Evolutionary conservation across 176 grass and related monocot genomes (phyloP).

Genomic region (Eragrostis curvula): DNA sequence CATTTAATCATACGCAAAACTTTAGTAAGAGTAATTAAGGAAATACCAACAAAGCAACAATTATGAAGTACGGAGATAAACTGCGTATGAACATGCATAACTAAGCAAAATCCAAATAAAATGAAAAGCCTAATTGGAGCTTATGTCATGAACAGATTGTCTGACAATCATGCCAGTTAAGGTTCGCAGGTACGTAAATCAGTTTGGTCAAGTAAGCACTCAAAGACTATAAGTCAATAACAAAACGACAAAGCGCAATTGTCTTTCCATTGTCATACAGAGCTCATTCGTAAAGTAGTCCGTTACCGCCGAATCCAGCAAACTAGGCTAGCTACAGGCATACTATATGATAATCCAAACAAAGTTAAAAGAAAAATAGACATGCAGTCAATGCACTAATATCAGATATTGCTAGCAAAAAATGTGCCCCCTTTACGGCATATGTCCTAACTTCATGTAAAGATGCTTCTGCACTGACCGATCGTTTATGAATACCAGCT

Average conservation of each 20-base stretch:
- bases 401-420: neutral
- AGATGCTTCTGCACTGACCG: neutral
- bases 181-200: neutral
- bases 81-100: neutral
- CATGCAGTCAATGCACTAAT: neutral
- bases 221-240: neutral
- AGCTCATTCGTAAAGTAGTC: neutral
- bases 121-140: neutral
- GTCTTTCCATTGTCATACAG: neutral
- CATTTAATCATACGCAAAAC: neutral
- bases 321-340: neutral
- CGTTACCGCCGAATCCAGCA: neutral
- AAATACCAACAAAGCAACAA: slow-evolving; percentile 13
- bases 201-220: neutral
- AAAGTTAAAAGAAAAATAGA: neutral
- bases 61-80: neutral
- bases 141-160: neutral
- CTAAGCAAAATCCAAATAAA: neutral
- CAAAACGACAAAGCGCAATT: neutral
- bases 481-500: neutral
- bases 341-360: neutral
- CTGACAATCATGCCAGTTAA: slow-evolving; percentile 12
- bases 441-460: neutral
- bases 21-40: neutral
- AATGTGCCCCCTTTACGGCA: neutral